Evolutionary conservation across 345 rosid species (phyloP).

Genomic region (Euclidium syriacum): DNA sequence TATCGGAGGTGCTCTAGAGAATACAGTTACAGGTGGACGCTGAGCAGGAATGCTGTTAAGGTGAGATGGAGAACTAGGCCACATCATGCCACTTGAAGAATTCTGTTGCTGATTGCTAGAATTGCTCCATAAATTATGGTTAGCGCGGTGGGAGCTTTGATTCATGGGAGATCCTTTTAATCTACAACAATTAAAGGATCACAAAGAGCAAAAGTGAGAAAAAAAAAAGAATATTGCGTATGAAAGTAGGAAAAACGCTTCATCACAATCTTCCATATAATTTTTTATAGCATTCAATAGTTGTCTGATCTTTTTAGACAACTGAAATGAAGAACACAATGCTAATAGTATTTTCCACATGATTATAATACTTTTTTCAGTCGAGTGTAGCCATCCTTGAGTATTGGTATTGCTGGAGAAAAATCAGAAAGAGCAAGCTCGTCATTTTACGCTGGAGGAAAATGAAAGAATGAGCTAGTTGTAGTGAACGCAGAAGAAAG

Average conservation of each 20-base stretch:
- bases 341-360: too few species aligned
- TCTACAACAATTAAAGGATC: constrained; percentile 21
- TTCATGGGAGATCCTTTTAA: constrained; percentile 46
- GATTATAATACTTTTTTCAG: constrained; percentile 21
- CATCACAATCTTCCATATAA: too few species aligned
- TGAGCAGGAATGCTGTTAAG: constrained; percentile 53
- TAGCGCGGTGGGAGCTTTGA: constrained; percentile 61
- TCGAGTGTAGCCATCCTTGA: constrained; percentile 8
- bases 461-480: constrained; percentile 7
- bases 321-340: too few species aligned
- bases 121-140: constrained; percentile 57
- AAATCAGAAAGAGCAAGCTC: not conserved
- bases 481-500: constrained; percentile 1
- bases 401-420: constrained; percentile 16
- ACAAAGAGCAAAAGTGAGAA: constrained; percentile 2
- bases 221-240: not conserved
- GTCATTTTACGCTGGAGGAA: not conserved
- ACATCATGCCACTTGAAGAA: constrained; percentile 56
- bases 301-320: too few species aligned
- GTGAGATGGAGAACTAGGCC: constrained; percentile 84
- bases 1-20: constrained; percentile 61
- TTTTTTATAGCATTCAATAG: too few species aligned
- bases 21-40: constrained; percentile 56
- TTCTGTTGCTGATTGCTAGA: constrained; percentile 58
- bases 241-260: too few species aligned